A percentile compares a stretch with the other conserved stretches of the same genome.
These are phyloP conservation scores for Psilocybe subaeruginosa DNA, from an alignment of 768 basidiomycete genomes.

Conservation along the genomic window DNA sequence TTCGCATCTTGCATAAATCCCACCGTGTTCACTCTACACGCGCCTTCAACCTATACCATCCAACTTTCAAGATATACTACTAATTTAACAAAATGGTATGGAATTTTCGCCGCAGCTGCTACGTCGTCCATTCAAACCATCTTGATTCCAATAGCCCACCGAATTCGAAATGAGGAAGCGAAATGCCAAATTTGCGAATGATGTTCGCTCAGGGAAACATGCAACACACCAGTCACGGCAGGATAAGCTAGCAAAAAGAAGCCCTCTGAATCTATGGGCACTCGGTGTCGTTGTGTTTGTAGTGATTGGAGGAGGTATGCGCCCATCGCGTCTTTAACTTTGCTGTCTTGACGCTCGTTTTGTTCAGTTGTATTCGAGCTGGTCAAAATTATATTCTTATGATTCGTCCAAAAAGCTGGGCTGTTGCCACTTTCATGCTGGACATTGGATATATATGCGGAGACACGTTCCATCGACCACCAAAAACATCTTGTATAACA, in stretches of 20 bases:
- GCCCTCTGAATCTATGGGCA: conserved; percentile 77
- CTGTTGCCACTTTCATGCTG: background rate
- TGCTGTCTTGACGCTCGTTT: conserved; percentile 6
- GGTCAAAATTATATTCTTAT: conserved; percentile 63
- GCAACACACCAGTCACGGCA: conserved; percentile 72
- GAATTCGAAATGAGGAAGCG: conserved; percentile 82
- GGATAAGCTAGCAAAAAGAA: conserved; percentile 70
- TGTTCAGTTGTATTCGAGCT: conserved; percentile 76
- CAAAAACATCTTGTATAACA: conserved; percentile 20
- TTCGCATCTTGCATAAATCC: conserved; percentile 21
- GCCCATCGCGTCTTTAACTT: background rate
- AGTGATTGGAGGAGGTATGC: conserved; percentile 78
- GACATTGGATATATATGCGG: background rate
- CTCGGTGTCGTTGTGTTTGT: conserved; percentile 77
- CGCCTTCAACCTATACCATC: conserved; percentile 16
- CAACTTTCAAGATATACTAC: conserved; percentile 5
- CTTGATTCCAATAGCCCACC: conserved; percentile 55
- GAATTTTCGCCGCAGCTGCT: background rate
- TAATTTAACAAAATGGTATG: conserved; percentile 31
- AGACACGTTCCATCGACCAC: background rate
- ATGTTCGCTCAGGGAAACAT: conserved; percentile 76
- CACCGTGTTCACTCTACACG: conserved; percentile 13
- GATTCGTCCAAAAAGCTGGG: background rate
- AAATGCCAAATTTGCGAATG: conserved; percentile 80
- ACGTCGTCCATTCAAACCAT: background rate